These are phyloP conservation scores for Leptomonas pyrrhocoris DNA, from an alignment of 208 protist species.

Conservation along the genomic window DNA sequence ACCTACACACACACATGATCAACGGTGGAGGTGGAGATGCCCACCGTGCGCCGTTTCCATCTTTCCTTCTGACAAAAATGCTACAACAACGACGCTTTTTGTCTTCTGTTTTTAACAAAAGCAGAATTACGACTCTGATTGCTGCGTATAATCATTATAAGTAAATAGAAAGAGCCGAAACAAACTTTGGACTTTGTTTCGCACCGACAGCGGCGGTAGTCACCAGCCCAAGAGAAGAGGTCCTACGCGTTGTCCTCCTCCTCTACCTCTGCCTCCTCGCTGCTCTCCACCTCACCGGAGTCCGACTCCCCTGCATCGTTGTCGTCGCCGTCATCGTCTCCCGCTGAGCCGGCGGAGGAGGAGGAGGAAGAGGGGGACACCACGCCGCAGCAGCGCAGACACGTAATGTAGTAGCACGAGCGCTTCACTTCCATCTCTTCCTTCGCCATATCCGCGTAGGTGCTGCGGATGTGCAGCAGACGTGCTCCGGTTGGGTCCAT, in stretches of 20 bases:
- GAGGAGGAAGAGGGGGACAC: conserved; percentile 61
- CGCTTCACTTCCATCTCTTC: conserved; percentile 63
- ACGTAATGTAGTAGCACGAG: conserved; percentile 84
- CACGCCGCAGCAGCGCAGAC: conserved; percentile 73
- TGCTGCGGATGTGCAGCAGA: conserved; percentile 67
- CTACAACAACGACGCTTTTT: too few relatives aligned
- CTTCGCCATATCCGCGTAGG: conserved; percentile 75
- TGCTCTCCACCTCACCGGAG: background rate
- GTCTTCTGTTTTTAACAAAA: too few relatives aligned
- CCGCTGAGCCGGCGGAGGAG: conserved; percentile 9
- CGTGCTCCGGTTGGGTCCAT: conserved; percentile 56
- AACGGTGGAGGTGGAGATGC: too few relatives aligned
- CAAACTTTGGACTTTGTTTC: too few relatives aligned
- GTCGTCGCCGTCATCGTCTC: conserved; percentile 28
- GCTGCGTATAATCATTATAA: too few relatives aligned
- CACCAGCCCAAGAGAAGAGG: too few relatives aligned
- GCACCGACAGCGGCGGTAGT: too few relatives aligned
- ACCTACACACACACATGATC: too few relatives aligned
- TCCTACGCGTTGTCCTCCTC: background rate
- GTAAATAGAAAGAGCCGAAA: too few relatives aligned
- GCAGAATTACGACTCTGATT: too few relatives aligned
- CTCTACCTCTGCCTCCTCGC: conserved; percentile 12
- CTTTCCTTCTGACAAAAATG: too few relatives aligned
- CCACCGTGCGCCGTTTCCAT: too few relatives aligned
- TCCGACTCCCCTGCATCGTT: conserved; percentile 7